Conservation (phyloP, 495 filamentous ascomycete genomes). For the Cercophora sp. region DNA sequence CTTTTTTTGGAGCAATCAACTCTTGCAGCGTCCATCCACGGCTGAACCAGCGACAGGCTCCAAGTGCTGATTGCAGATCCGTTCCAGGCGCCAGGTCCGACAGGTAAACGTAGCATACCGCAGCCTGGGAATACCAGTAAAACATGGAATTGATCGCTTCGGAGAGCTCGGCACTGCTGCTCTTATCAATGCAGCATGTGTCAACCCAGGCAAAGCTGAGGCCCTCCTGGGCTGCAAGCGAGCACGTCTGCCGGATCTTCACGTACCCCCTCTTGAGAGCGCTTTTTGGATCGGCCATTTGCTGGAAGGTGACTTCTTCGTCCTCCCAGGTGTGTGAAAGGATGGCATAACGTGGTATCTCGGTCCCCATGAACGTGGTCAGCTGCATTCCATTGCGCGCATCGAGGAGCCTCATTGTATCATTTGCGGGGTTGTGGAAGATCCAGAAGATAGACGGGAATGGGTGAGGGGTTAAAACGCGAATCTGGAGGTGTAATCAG, state of each 20-base stretch:
- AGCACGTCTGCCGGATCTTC: slow-evolving; percentile 16
- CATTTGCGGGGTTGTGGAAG: too few species aligned
- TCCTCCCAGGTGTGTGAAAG: slow-evolving; percentile 21
- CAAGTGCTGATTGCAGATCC: neutral
- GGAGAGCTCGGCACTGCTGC: slow-evolving; percentile 16
- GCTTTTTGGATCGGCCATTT: neutral
- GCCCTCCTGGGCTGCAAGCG: neutral
- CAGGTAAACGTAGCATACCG: slow-evolving; percentile 14
- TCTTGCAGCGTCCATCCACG: slow-evolving; percentile 14
- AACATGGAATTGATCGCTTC: slow-evolving; percentile 21
- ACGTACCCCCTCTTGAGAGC: slow-evolving; percentile 20
- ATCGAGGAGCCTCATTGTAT: neutral
- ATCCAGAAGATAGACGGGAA: too few species aligned
- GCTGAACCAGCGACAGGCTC: slow-evolving; percentile 8
- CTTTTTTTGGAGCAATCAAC: neutral
- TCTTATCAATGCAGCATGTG: slow-evolving; percentile 20
- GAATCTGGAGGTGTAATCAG: too few species aligned
- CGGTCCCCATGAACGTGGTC: neutral
- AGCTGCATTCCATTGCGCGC: too few species aligned
- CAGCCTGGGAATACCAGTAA: slow-evolving; percentile 6
- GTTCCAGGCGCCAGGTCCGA: slow-evolving; percentile 1
- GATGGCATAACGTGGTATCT: slow-evolving; percentile 11
- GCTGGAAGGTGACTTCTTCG: slow-evolving; percentile 13
- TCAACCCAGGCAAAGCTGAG: slow-evolving; percentile 11
- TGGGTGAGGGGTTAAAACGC: too few species aligned